These are phyloP conservation scores for Wallacemonas sp. DNA, from an alignment of 208 protist genomes.

Conservation along the genomic window DNA sequence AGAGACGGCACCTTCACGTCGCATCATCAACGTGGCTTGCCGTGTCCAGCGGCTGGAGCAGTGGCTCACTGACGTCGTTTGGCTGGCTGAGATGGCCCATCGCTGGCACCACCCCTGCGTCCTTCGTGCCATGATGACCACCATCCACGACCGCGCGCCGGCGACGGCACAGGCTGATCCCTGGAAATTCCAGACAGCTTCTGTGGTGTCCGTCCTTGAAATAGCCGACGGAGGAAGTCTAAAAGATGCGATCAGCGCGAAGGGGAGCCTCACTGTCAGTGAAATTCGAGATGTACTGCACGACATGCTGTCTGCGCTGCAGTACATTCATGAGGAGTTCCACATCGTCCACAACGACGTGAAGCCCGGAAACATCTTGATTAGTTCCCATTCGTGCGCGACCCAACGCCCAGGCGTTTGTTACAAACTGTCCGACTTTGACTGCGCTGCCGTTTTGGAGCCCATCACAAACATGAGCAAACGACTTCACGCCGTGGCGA, in stretches of 20 bases:
- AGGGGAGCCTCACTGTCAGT: conserved; percentile 18
- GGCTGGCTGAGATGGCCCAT: background rate
- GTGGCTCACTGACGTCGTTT: background rate
- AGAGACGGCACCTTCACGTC: background rate
- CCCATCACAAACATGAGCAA: background rate
- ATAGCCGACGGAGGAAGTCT: conserved; percentile 25
- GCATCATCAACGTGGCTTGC: background rate
- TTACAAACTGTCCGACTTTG: conserved; percentile 74
- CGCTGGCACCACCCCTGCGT: background rate
- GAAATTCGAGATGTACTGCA: conserved; percentile 36
- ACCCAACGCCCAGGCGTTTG: background rate
- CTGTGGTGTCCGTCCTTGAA: conserved; percentile 19
- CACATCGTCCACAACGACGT: conserved; percentile 78
- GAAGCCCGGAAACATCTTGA: conserved; percentile 84
- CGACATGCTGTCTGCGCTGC: conserved; percentile 45
- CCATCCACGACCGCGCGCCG: background rate
- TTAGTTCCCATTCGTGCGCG: conserved; percentile 27
- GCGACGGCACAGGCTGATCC: background rate
- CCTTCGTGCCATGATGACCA: background rate
- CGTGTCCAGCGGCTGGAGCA: conserved; percentile 7
- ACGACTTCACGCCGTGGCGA: background rate
- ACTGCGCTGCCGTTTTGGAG: conserved; percentile 9
- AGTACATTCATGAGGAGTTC: conserved; percentile 59
- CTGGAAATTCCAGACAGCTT: background rate
- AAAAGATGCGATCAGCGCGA: background rate